phyloP scores from a whole-genome alignment of 352 stramenopile genomes.

The Discostella stelligera region DNA sequence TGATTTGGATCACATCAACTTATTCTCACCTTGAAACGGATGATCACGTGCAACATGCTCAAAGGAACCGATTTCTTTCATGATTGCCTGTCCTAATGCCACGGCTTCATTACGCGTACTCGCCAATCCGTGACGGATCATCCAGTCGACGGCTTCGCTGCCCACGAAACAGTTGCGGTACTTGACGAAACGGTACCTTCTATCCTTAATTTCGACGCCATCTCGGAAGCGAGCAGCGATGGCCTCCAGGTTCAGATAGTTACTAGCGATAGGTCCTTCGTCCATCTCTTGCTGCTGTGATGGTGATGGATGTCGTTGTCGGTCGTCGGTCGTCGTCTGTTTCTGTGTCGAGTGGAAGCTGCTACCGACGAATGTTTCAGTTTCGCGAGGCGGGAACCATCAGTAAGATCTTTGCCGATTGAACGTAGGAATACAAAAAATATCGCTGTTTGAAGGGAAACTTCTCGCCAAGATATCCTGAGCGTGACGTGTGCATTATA shows the following conservation, averaged over 20 bases:
- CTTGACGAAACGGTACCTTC: conserved; percentile 56
- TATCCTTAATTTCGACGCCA: conserved; percentile 57
- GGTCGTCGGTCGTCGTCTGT: no score
- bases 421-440: no score
- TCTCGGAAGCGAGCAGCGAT: conserved; percentile 43
- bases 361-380: no score
- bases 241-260: conserved; percentile 29
- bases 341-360: no score
- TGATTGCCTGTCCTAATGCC: conserved; percentile 29
- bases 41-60: conserved; percentile 65
- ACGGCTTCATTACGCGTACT: conserved; percentile 51
- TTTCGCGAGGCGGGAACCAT: no score
- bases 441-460: not conserved
- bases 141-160: conserved; percentile 59
- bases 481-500: not conserved
- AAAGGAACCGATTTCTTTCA: conserved; percentile 40
- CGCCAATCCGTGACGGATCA: conserved; percentile 37
- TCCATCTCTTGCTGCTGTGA: no score
- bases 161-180: conserved; percentile 68
- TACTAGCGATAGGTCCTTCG: no score
- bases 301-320: no score
- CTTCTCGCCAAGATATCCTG: not conserved
- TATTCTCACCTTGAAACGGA: conserved; percentile 27
- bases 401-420: not conserved
- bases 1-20: no score